Base-by-base conservation (phyloP, 73 alveolate species). In the Paramecium bursaria region DNA sequence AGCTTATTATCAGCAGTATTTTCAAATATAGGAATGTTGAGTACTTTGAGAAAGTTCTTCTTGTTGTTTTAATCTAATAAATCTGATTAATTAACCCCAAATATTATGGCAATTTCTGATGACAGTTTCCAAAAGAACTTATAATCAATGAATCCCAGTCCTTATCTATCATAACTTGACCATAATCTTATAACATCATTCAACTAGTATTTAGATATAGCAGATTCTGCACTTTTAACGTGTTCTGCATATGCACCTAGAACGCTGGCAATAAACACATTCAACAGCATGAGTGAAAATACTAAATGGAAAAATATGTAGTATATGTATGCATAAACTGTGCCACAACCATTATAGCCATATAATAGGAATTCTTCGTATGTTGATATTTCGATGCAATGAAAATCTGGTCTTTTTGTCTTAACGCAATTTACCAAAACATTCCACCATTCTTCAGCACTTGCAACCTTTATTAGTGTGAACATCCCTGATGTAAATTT, bases 341-440 rank as follows among this genome's bases (percentile, higher is more conserved):
- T 53, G 0, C 89, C 89, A 39, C 89, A 79, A 21, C 85, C 75
- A 53, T 79, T 79, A 23, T 54, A 53, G 0, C 89, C 89, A 79
- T 79, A 46, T 19, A 21, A 14, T 21, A 29, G 14, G 23, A 39
- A 79, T 17, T 79, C 89, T 4, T 79, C 67, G 26, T 54, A 79
- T 7, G 61, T 46, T 5, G 51, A 22, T 13, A 79, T 79, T 27
- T 79, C 46, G 0, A 33, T 53, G 14, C 89, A 79, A 22, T 46
- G 51, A 54, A 79, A 79, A 33, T 44, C 85, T 11, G 89, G 77
- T 4, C 31, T 22, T 44, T 31, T 31, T 11, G 17, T 15, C 13
- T 48, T 26, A 3, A 55, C 80, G 3, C 77, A 31, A 46, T 79
- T 82, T 4, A 73, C 85, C 0, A 54, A 11, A 2, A 79, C 25